Base-by-base conservation (phyloP, 2,329 filamentous ascomycete genomes). In the Aspergillus texensis region DNA sequence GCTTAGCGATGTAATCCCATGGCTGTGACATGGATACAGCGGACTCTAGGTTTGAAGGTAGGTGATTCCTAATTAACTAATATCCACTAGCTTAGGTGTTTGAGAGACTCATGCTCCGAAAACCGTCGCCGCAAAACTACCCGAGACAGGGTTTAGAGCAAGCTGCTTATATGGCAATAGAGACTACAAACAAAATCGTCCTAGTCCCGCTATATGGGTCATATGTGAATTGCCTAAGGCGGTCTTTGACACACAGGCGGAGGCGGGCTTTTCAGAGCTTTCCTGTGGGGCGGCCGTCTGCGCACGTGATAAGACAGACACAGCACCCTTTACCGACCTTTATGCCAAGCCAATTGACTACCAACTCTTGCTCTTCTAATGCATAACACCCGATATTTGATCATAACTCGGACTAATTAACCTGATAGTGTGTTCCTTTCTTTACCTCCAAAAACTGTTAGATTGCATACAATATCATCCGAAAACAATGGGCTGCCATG, bases 1-100 rank as follows among this genome's bases (percentile, higher is more conserved):
- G 92, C 82, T 99, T 99, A 79, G 94, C 94, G 77, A 98, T 99
- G 84, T 96, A 98, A 83, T 98, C 93, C 94, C 94, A 98, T 79
- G 93, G 90, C 73, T 79, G 77, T 76, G 78, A 80, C 79, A 80
- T 80, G 74, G 74, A 75, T 74, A 75, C 71, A 66, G 62, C 58
- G 63, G 57, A 57, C n/a, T 52, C 48, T 43, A 24, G 30, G 26
- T 52, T 28, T 55, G 19, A 14, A 54, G n/a, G 28, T 53, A 52
- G 52, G 34, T 41, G 53, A 21, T 12, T 43, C 34, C 55, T 14
- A 39, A 46, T 57, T 52, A 53, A 52, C 58, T 50, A 46, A 63
- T 62, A 43, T 61, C 59, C 46, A 62, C 55, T 48, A 57, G 45
- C 60, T 63, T 50, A 67, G 32, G 65, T 46, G 28, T 62, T 53